phyloP scores from a whole-genome alignment of 2,329 filamentous ascomycete genomes.

The Fusarium sp. region DNA sequence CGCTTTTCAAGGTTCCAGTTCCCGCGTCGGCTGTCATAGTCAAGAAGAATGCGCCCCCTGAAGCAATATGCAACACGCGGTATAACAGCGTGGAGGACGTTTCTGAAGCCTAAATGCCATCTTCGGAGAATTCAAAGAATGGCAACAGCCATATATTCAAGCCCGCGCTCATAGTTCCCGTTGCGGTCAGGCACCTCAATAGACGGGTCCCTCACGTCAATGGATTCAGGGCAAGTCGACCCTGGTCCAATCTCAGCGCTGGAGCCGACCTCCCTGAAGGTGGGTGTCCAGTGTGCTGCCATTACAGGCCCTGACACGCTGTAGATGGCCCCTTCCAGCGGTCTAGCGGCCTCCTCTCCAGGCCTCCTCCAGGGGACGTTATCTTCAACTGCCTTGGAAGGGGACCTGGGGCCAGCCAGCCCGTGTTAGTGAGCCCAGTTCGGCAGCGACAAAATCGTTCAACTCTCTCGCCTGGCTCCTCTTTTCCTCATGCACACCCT shows the following conservation, averaged over 20 bases:
- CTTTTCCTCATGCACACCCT: slow-evolving; percentile 59
- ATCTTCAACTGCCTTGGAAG: slow-evolving; percentile 9
- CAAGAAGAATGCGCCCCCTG: slow-evolving; percentile 34
- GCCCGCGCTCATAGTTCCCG: not conserved
- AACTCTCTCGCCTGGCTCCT: slow-evolving; percentile 54
- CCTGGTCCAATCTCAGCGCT: slow-evolving; percentile 34
- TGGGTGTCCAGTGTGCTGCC: slow-evolving; percentile 1
- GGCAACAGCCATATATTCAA: slow-evolving; percentile 9
- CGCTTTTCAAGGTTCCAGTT: slow-evolving; percentile 35
- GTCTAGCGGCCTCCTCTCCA: slow-evolving; percentile 12
- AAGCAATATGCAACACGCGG: slow-evolving; percentile 12
- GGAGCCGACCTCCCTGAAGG: slow-evolving; percentile 13
- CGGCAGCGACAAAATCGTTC: slow-evolving; percentile 55
- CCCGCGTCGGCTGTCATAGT: slow-evolving; percentile 17
- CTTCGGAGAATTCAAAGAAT: slow-evolving; percentile 6
- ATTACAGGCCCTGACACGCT: slow-evolving; percentile 19
- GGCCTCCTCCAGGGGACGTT: slow-evolving; percentile 18
- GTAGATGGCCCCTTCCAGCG: not conserved
- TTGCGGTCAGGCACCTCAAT: slow-evolving; percentile 17
- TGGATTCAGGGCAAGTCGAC: slow-evolving; percentile 37
- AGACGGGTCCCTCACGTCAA: slow-evolving; percentile 18
- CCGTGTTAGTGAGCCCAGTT: slow-evolving; percentile 45
- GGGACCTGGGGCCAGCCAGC: slow-evolving; percentile 22
- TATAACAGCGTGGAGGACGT: not conserved
- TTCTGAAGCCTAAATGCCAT: slow-evolving; percentile 7